Evolutionary conservation across 176 grass and related monocot genomes (phyloP), one percentile per base, ranked within the genome.

Genomic region (Urochloa ruziziensis): DNA sequence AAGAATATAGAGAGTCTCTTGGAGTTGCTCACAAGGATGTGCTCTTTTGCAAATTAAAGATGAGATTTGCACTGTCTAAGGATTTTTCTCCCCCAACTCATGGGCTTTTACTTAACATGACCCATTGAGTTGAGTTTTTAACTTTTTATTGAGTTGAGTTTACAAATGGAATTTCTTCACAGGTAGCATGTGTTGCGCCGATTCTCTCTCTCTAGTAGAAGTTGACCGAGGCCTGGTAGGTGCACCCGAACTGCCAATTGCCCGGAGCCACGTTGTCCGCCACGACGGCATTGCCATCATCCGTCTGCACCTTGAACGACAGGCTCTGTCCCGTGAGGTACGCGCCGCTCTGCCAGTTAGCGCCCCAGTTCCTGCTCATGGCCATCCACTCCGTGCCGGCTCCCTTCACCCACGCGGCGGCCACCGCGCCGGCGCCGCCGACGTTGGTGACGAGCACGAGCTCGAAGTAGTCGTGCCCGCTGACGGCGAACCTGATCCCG

Each of bases 341-440:
- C 4, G 89, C 73, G n/a, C 74, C 60, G 44, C 69, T 88, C 51
- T 94, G 92, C 92, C 92, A 94, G 74, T 89, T 89, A 6, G 48
- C 54, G 1, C 92, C 89, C 92, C 92, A 94, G 74, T 86, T 94
- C 52, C 89, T 80, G 27, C 85, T 86, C 92, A 91, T 94, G 2
- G 67, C 0, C 53, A 89, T n/a, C 89, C 89, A 94, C 18, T 89
- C 57, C 0, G 89, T 87, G 2, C 10, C 40, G 10, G 58, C 24
- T 0, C 89, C 92, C 57, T 70, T 94, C 14, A 94, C 23, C 80
- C 56, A 91, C 56, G 63, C 78, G 4, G 81, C 78, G n/a, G 79
- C 2, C 67, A 94, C 70, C 5, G 87, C 92, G 40, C 92, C 89
- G n/a, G 83, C 73, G 57, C 89, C 89, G 57, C 56, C 83, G 33